Evolutionary conservation across 1,284 basidiomycete genomes (phyloP).

Genomic region (Leccinum angustisporum): DNA sequence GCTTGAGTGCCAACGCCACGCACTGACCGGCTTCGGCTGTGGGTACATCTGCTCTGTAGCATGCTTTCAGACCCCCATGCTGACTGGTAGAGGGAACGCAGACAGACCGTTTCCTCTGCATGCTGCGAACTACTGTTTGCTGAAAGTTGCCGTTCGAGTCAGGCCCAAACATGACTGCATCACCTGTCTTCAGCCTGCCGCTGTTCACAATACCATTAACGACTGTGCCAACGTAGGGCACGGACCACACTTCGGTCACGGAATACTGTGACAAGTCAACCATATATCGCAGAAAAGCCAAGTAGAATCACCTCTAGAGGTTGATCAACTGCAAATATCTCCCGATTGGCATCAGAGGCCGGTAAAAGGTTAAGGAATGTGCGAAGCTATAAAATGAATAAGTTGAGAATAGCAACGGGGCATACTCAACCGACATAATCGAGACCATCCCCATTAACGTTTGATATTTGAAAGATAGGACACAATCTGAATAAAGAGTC

Average conservation of each 20-base stretch:
- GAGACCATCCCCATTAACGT: constrained; percentile 93
- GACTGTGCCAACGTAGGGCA: constrained; percentile 94
- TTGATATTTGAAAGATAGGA: constrained; percentile 92
- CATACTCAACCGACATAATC: constrained; percentile 53
- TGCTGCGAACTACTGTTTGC: constrained; percentile 82
- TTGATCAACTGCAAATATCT: constrained; percentile 81
- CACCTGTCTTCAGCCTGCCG: constrained; percentile 77
- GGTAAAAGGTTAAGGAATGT: constrained; percentile 86
- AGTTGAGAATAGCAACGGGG: constrained; percentile 7
- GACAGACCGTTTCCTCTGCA: constrained; percentile 86
- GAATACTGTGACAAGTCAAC: constrained; percentile 55
- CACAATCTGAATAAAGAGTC: constrained; percentile 60
- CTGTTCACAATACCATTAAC: constrained; percentile 89
- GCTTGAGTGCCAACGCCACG: constrained; percentile 91
- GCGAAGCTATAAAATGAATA: constrained; percentile 51
- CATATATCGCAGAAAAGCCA: not conserved
- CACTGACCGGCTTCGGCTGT: constrained; percentile 93
- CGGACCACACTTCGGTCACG: constrained; percentile 84
- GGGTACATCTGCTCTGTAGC: constrained; percentile 71
- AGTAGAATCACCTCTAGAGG: constrained; percentile 72
- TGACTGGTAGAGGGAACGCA: not conserved
- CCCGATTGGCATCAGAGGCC: constrained; percentile 77
- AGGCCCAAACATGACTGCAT: constrained; percentile 85
- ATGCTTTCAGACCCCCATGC: constrained; percentile 3
- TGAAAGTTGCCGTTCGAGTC: constrained; percentile 92